Evolutionary conservation across 2,329 filamentous ascomycete genomes (phyloP).

Genomic region (Talaromyces sp.): DNA sequence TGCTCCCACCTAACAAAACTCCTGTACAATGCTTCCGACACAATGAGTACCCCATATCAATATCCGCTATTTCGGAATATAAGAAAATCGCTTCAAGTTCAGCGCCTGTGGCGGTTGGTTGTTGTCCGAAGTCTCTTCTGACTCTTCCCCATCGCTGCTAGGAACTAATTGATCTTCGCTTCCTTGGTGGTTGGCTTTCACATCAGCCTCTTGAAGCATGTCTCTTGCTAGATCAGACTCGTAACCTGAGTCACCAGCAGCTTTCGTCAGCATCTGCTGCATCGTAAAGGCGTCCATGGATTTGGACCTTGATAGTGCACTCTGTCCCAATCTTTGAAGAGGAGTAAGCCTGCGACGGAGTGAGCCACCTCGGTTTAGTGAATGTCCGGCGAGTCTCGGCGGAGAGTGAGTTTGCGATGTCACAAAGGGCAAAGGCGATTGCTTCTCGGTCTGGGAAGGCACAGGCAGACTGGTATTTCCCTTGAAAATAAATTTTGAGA

Average conservation of each 20-base stretch:
- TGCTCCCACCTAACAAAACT: conserved; percentile 9
- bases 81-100: conserved; percentile 39
- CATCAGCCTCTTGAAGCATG: not conserved
- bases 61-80: conserved; percentile 25
- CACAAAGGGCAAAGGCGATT: not conserved
- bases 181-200: conserved; percentile 30
- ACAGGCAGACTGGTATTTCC: conserved; percentile 14
- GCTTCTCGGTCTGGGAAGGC: not conserved
- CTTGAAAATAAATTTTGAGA: conserved; percentile 37
- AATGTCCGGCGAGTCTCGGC: conserved; percentile 2
- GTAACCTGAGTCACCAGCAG: conserved; percentile 20
- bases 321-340: conserved; percentile 41
- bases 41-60: conserved; percentile 2
- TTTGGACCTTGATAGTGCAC: conserved; percentile 37
- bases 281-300: conserved; percentile 32
- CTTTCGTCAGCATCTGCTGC: conserved; percentile 16
- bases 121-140: conserved; percentile 24
- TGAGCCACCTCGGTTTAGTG: conserved; percentile 13
- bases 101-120: conserved; percentile 23
- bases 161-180: conserved; percentile 54
- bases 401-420: not conserved
- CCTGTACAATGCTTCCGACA: conserved; percentile 18
- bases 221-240: conserved; percentile 19
- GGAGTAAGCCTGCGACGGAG: conserved; percentile 34
- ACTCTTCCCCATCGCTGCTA: conserved; percentile 49